Evolutionary conservation across 2,329 filamentous ascomycete species (phyloP), one percentile per base, ranked within the genome.

Genomic region (Bertia moriformis): DNA sequence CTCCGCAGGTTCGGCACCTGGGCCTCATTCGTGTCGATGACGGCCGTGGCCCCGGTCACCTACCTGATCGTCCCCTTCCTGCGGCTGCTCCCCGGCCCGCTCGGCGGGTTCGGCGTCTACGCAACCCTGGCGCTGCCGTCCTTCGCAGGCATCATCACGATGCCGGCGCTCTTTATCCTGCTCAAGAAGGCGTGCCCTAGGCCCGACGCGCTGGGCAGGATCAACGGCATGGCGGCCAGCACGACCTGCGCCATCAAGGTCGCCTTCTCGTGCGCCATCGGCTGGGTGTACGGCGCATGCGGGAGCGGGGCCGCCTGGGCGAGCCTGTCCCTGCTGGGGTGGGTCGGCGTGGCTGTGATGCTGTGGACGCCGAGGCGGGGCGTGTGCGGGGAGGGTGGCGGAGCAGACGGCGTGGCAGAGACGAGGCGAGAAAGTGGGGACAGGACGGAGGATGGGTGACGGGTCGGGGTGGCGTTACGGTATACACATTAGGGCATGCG

Each of bases 1-100:
- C 73, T 80, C 3, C 66, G 71, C 40, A 68, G 62, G 45, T 60
- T 84, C 13, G 80, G 79, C 1, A 66, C 84, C 1, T 84, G 78
- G 77, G 67, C 62, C 38, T 66, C 79, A 0, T 79, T 84, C 49
- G 22, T n/a, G n/a, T n/a, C n/a, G n/a, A n/a, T n/a, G n/a, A n/a
- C n/a, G n/a, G n/a, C 22, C 22, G 7, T 27, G 7, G 22, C 22
- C 22, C 7, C 22, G 7, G n/a, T 27, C n/a, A n/a, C 22, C 22
- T 27, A n/a, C 22, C 22, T 27, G 7, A 7, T n/a, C 7, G 7
- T 27, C 22, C n/a, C n/a, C n/a, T n/a, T 27, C n/a, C 22, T n/a
- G 7, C 22, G 7, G 22, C 22, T 27, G 22, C 7, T n/a, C 7
- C 22, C 7, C n/a, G 22, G 7, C 22, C 22, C n/a, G 7, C 22